Evolutionary conservation across 371 early-diverging fungal genomes (phyloP), one percentile per base, ranked within the genome.

Genomic region (Lichtheimia ramosa): DNA sequence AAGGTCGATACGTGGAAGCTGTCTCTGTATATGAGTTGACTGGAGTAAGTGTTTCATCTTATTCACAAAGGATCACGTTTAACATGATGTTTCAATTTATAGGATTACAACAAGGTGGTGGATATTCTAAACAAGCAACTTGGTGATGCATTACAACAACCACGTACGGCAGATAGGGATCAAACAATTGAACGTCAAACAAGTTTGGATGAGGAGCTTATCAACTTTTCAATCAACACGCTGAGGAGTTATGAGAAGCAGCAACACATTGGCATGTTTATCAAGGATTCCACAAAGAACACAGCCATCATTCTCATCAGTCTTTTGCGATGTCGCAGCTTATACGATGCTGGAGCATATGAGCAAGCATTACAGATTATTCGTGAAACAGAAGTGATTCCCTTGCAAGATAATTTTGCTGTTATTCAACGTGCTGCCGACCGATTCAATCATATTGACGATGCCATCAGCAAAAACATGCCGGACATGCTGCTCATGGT

Each of bases 1-100:
- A 85, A 53, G 92, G 92, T 3, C 75, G 80, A 18, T 81, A 89
- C 50, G 71, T 73, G 39, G 94, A 94, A 61, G 88, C 92, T 2
- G 79, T 95, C 18, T 67, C 79, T 63, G 81, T 95, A 18, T 92
- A 85, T 63, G 83, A 93, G 65, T 70, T 91, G 46, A 87, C 88
- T 10, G 78, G 85, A 54, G 66, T 65, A 59, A 60, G 64, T 25
- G 20, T n/a, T 25, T 5, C n/a, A 34, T 41, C 42, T 16, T 27
- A 18, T 21, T 28, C 23, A 16, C 7, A 18, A 54, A 2, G 4
- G 4, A 49, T 5, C 16, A 41, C 23, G 1, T 34, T n/a, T 20
- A 20, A 50, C 4, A 48, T 54, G 15, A 28, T 21, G 14, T 39
- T 49, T 1, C 20, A n/a, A n/a, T n/a, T n/a, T n/a, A 14, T 40